Conservation (phyloP, 768 basidiomycete species). For the Collybiopsis luxurians region DNA sequence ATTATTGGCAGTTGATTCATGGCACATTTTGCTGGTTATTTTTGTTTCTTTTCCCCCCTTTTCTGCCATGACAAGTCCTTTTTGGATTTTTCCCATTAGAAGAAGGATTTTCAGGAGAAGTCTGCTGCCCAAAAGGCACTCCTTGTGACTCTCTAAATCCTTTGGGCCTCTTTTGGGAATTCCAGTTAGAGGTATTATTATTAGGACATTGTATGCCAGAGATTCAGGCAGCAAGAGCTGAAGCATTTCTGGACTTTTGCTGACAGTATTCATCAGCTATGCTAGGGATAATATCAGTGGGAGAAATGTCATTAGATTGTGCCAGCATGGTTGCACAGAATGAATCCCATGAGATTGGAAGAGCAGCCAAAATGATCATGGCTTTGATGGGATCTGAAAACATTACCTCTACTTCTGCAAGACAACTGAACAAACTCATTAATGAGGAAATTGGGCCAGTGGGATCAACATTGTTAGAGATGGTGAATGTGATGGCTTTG, state of each 20-base stretch:
- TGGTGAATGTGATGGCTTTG: neutral
- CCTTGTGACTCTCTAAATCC: no score
- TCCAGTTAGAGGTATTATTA: neutral
- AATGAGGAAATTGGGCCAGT: neutral
- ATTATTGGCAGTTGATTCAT: no score
- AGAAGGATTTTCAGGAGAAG: neutral
- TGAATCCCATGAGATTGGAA: no score
- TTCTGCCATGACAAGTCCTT: neutral
- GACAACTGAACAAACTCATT: neutral
- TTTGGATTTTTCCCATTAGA: neutral
- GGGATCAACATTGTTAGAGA: neutral
- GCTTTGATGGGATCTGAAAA: neutral
- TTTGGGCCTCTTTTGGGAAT: neutral
- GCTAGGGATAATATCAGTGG: no score
- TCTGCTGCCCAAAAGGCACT: neutral
- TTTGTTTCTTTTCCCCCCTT: neutral
- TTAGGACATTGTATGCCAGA: neutral
- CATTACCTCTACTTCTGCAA: neutral
- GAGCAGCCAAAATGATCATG: no score
- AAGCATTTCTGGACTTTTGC: no score
- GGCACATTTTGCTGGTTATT: no score
- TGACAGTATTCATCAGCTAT: no score
- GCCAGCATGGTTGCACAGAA: no score
- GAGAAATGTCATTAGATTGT: no score
- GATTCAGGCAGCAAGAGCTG: no score